Evolutionary conservation across 352 stramenopile species (phyloP).

Genomic region (Pythium vanterpoolii): DNA sequence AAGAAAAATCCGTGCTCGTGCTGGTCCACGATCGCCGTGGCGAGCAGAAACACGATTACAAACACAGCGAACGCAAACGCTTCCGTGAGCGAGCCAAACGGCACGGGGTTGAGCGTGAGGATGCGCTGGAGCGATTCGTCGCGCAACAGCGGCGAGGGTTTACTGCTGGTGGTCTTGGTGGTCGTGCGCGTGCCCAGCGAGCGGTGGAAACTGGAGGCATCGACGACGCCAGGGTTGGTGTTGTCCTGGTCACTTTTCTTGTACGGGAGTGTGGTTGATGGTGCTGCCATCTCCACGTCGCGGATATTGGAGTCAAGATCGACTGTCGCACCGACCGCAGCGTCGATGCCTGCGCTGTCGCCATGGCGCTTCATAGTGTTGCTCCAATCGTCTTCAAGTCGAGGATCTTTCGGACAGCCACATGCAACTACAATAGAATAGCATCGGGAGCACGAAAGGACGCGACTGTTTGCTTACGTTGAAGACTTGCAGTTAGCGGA

Average conservation of each 20-base stretch:
- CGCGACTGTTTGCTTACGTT: constrained; percentile 6
- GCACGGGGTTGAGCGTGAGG: constrained; percentile 26
- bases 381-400: background rate
- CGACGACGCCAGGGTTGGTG: constrained; percentile 5
- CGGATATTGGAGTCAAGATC: constrained; percentile 15
- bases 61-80: constrained; percentile 48
- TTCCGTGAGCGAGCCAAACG: constrained; percentile 55
- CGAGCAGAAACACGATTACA: constrained; percentile 53
- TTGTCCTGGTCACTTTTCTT: constrained; percentile 8
- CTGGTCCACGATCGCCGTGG: constrained; percentile 43
- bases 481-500: too few relatives aligned
- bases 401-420: background rate
- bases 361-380: constrained; percentile 33
- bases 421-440: background rate
- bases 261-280: background rate
- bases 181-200: constrained; percentile 21
- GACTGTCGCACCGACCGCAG: constrained; percentile 15
- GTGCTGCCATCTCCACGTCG: constrained; percentile 28
- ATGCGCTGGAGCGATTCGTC: constrained; percentile 48
- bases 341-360: constrained; percentile 21
- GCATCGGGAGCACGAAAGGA: constrained; percentile 11
- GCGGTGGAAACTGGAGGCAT: constrained; percentile 15
- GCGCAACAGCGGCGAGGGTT: constrained; percentile 19
- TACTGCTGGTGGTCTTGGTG: constrained; percentile 3
- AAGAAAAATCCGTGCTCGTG: constrained; percentile 63